A percentile compares a stretch with the other conserved stretches of the same genome.
These are phyloP conservation scores for Salix purpurea DNA, from an alignment of 345 rosid genomes.

Conservation along the genomic window DNA sequence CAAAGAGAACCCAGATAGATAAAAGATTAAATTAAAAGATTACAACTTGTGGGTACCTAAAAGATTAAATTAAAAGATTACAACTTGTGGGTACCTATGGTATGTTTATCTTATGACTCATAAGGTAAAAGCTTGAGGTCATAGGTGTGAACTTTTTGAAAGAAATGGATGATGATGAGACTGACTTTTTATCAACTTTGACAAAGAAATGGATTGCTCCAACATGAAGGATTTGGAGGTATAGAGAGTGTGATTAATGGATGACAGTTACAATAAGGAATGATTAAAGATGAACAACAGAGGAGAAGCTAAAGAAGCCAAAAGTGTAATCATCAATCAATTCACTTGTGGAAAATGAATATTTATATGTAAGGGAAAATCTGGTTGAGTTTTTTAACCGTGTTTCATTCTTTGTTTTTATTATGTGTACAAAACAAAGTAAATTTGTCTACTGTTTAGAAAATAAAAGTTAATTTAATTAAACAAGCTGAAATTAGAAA, in stretches of 20 bases:
- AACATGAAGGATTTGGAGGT: background rate
- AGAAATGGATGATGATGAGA: background rate
- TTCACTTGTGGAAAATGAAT: background rate
- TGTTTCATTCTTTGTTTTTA: too few relatives aligned
- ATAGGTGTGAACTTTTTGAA: background rate
- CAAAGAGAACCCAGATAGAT: background rate
- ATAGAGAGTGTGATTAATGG: background rate
- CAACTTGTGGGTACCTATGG: background rate
- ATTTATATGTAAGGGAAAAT: background rate
- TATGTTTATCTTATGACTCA: background rate
- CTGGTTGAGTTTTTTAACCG: too few relatives aligned
- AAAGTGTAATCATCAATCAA: background rate
- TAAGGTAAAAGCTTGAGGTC: background rate
- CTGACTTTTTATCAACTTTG: background rate
- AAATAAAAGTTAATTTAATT: too few relatives aligned
- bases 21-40: background rate
- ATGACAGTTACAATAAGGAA: background rate
- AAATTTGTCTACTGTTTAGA: too few relatives aligned
- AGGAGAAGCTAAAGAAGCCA: background rate
- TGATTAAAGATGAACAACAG: background rate
- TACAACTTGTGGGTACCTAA: too few relatives aligned
- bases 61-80: background rate
- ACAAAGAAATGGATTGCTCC: background rate
- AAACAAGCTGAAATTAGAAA: too few relatives aligned
- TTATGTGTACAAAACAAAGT: too few relatives aligned